Evolutionary conservation across 2,329 filamentous ascomycete species (phyloP), one percentile per base, ranked within the genome.

Genomic region (Fusarium nurragi): DNA sequence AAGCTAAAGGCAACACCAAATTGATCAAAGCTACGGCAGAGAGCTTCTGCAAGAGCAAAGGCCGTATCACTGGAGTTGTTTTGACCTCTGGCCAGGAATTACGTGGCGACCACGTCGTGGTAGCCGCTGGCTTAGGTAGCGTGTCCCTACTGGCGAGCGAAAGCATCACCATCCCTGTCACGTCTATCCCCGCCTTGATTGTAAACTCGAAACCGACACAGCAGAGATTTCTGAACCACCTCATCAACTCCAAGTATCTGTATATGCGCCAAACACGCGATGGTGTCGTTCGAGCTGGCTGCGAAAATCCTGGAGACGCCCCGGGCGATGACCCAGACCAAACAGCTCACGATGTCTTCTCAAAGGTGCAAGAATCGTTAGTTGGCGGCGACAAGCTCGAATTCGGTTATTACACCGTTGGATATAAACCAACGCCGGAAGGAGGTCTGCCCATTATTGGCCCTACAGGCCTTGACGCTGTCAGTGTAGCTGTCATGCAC

Each of bases 401-500:
- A 4, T 67, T 67, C 5, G 54, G 43, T n/a, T 23, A 50, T 7
- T 64, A 43, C 1, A 67, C 64, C 0, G 3, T 67, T 11, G 64
- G 64, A 4, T 5, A 64, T 2, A 67, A 64, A 12, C 64, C 64
- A 3, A 49, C 56, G 10, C 64, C 64, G 0, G 23, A 50, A 3
- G 59, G 60, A 12, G 36, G 54, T 3, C 38, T 67, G 11, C 64
- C 64, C 6, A 67, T 67, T 10, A 55, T 67, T 39, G 64, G 64
- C 8, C 19, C 32, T 6, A 50, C 64, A 2, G 64, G 59, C 3
- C 5, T 67, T 10, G 47, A 57, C 3, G 48, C 30, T 5, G 18
- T 66, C 3, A 66, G 32, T 32, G 16, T 66, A n/a, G 64, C 63
- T 3, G 63, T 50, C 4, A 66, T 66, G 63, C 64, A 66, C 36